Evolutionary conservation across 306 rosid genomes (phyloP).

Genomic region (Pachyrhizus erosus): DNA sequence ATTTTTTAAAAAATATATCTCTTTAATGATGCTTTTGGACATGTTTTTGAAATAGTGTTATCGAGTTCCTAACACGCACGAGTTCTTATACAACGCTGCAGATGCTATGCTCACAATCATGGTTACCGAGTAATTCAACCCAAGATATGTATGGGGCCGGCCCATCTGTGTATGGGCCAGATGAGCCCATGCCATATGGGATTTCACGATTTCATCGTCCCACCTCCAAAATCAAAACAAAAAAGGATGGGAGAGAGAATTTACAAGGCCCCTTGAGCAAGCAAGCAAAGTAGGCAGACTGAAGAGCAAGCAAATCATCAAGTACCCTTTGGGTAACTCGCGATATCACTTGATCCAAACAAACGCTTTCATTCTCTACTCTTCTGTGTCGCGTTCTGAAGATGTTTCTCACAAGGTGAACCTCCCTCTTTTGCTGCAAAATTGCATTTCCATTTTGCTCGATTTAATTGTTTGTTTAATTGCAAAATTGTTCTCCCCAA

Average conservation of each 20-base stretch:
- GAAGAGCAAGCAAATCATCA: background rate
- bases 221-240: background rate
- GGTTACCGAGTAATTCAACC: background rate
- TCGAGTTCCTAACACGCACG: too few species aligned
- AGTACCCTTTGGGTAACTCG: too few species aligned
- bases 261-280: background rate
- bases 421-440: background rate
- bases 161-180: background rate
- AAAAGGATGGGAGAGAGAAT: background rate
- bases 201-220: background rate
- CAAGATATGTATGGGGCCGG: background rate
- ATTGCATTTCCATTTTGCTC: background rate
- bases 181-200: background rate
- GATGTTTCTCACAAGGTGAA: constrained; percentile 94
- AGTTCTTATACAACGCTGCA: too few species aligned
- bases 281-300: background rate
- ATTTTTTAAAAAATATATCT: too few species aligned
- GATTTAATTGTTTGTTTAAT: constrained; percentile 13
- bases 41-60: too few species aligned
- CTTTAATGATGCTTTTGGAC: too few species aligned
- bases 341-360: background rate
- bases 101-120: too few species aligned
- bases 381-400: constrained; percentile 14
- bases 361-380: background rate
- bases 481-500: too few species aligned